Conservation (phyloP, 2,329 filamentous ascomycete species). For the Colletotrichum filicis region DNA sequence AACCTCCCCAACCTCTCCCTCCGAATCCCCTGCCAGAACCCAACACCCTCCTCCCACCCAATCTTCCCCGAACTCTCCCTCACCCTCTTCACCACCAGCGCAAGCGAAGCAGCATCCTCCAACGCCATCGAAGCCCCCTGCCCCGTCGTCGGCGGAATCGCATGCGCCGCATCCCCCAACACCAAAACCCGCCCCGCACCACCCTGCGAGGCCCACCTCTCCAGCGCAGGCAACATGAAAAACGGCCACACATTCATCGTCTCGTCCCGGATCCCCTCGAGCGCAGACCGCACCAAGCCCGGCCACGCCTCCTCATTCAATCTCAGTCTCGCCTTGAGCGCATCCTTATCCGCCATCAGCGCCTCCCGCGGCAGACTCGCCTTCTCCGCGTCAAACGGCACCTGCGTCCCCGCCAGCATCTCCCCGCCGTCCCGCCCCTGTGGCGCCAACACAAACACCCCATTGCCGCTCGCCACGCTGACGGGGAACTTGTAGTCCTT, state of each 20-base stretch:
- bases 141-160: constrained; percentile 58
- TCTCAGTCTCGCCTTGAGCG: constrained; percentile 46
- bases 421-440: constrained; percentile 55
- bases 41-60: constrained; percentile 40
- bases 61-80: constrained; percentile 37
- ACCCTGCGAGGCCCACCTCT: constrained; percentile 52
- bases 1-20: constrained; percentile 59
- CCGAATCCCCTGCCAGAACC: constrained; percentile 59
- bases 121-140: constrained; percentile 60
- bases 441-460: constrained; percentile 62
- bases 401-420: constrained; percentile 52
- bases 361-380: constrained; percentile 55
- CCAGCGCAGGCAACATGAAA: constrained; percentile 57
- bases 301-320: constrained; percentile 49
- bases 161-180: constrained; percentile 60
- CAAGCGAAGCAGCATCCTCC: constrained; percentile 60
- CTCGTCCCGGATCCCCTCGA: constrained; percentile 42
- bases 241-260: constrained; percentile 61
- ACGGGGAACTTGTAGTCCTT: constrained; percentile 52
- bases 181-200: constrained; percentile 51
- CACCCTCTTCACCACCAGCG: constrained; percentile 48
- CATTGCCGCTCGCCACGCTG: constrained; percentile 53
- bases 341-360: constrained; percentile 51
- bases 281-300: constrained; percentile 47
- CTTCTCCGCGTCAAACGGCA: constrained; percentile 46